These are phyloP conservation scores for Candida tetrigidarum DNA, from an alignment of 1,139 yeast genomes.

Conservation along the genomic window DNA sequence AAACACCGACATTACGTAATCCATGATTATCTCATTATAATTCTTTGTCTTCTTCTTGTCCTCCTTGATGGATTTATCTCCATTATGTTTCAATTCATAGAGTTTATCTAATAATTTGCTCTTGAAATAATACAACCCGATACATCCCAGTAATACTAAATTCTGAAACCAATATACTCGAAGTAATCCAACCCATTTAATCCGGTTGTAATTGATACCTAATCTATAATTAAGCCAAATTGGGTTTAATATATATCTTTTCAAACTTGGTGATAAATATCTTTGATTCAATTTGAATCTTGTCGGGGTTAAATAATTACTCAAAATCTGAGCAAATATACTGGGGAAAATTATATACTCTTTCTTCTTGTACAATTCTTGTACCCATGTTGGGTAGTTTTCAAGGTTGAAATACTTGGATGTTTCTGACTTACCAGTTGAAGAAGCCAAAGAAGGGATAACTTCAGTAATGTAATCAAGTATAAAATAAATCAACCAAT, in stretches of 20 bases:
- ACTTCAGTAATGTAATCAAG: conserved; percentile 37
- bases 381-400: conserved; percentile 25
- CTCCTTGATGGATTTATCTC: too few relatives aligned
- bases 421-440: conserved; percentile 30
- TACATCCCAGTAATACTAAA: conserved; percentile 23
- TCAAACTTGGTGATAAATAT: conserved; percentile 40
- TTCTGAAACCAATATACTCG: conserved; percentile 34
- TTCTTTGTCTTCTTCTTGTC: conserved; percentile 14
- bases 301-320: conserved; percentile 49
- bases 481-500: conserved; percentile 39
- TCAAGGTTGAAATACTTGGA: conserved; percentile 32
- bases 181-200: conserved; percentile 35
- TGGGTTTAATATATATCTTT: conserved; percentile 39
- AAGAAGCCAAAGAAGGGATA: conserved; percentile 39
- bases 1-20: conserved; percentile 26
- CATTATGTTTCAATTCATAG: conserved; percentile 29
- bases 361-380: conserved; percentile 33
- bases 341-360: conserved; percentile 39
- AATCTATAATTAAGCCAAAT: conserved; percentile 47
- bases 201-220: conserved; percentile 28
- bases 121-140: conserved; percentile 28
- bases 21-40: conserved; percentile 19
- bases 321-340: conserved; percentile 45
- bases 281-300: conserved; percentile 39
- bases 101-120: conserved; percentile 30